These are phyloP conservation scores for Ceratobasidium theobromae DNA, from an alignment of 1,284 basidiomycete genomes.

Conservation along the genomic window DNA sequence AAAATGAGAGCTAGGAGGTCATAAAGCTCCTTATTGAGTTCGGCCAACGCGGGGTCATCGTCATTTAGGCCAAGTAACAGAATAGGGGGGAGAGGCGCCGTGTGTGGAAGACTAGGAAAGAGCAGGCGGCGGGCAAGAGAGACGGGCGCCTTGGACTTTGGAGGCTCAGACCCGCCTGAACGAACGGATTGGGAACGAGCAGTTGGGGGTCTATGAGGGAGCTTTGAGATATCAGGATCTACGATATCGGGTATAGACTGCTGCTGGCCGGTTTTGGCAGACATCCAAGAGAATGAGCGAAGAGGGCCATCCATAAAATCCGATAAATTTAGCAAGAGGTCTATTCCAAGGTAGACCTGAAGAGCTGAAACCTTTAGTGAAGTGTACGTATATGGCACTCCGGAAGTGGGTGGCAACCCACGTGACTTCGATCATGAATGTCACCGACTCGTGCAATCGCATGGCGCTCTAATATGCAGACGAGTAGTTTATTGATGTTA, in stretches of 20 bases:
- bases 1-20: slow-evolving; percentile 75
- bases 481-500: slow-evolving; percentile 6
- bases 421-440: not conserved
- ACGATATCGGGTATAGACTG: not conserved
- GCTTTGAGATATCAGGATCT: slow-evolving; percentile 6
- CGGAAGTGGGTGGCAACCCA: not conserved
- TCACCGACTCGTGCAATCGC: not conserved
- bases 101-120: slow-evolving; percentile 57
- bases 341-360: not conserved
- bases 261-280: slow-evolving; percentile 20
- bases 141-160: slow-evolving; percentile 38
- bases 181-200: slow-evolving; percentile 30
- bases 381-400: not conserved
- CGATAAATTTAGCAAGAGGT: not conserved
- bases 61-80: slow-evolving; percentile 42
- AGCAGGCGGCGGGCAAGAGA: slow-evolving; percentile 66
- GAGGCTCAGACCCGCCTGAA: slow-evolving; percentile 23
- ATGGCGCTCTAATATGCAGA: not conserved
- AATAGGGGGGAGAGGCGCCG: slow-evolving; percentile 55
- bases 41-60: slow-evolving; percentile 45
- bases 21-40: slow-evolving; percentile 68
- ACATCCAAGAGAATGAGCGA: slow-evolving; percentile 30
- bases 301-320: slow-evolving; percentile 27
- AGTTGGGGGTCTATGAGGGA: slow-evolving; percentile 7
- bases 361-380: not conserved